phyloP scores from a whole-genome alignment of 2,329 filamentous ascomycete genomes.

The Exophiala sideris region DNA sequence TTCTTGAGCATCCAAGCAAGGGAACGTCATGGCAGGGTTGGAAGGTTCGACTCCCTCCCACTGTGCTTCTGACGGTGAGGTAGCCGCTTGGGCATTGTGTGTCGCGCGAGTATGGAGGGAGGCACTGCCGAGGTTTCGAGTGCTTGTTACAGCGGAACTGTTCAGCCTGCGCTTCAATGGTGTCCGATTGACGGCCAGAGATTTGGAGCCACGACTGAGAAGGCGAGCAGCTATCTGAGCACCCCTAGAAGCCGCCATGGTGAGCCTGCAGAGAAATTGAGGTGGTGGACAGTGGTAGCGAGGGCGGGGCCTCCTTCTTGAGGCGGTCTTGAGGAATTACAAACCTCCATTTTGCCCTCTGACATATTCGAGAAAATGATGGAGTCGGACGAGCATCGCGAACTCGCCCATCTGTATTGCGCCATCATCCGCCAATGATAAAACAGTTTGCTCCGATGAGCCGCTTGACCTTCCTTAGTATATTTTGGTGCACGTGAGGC shows the following conservation, averaged over 20 bases:
- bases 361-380: not conserved
- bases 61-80: slow-evolving; percentile 27
- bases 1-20: slow-evolving; percentile 83
- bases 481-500: too few species aligned
- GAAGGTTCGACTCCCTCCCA: slow-evolving; percentile 45
- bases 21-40: slow-evolving; percentile 84
- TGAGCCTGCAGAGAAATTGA: not conserved
- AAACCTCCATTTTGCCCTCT: slow-evolving; percentile 7
- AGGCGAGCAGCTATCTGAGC: slow-evolving; percentile 28
- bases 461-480: too few species aligned
- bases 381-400: not conserved
- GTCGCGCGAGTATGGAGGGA: slow-evolving; percentile 18
- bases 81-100: slow-evolving; percentile 23
- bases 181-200: slow-evolving; percentile 6
- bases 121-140: slow-evolving; percentile 5
- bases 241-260: slow-evolving; percentile 24
- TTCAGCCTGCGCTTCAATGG: not conserved
- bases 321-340: slow-evolving; percentile 4
- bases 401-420: not conserved
- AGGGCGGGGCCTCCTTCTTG: slow-evolving; percentile 1
- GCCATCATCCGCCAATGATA: slow-evolving; percentile 7
- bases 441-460: too few species aligned
- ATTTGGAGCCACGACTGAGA: slow-evolving; percentile 22
- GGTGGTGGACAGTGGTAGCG: slow-evolving; percentile 1
- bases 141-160: not conserved